Evolutionary conservation across 164 flowering plant genomes (phyloP), one percentile per base, ranked within the genome.

Genomic region (Macadamia integrifolia): DNA sequence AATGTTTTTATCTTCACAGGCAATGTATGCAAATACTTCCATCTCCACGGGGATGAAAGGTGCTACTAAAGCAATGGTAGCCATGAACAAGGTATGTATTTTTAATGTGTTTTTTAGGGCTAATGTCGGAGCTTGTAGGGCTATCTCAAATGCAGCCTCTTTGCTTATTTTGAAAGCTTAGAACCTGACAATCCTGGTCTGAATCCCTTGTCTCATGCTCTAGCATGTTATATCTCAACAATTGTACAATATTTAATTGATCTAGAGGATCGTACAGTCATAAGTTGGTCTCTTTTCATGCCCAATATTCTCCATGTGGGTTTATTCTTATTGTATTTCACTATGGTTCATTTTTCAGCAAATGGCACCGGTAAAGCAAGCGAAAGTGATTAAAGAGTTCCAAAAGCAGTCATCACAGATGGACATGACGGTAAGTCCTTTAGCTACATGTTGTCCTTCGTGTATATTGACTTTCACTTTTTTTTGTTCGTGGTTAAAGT

Each of bases 21-120:
- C 96, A 30, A 75, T 92, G 77, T 85, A 88, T 79, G 98, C 98
- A 31, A 87, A 84, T 78, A 92, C 96, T 69, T 89, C 98, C 43
- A 87, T 92, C 57, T 84, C 92, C 13, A 87, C 90, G 44, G 98
- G 96, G 44, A 92, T 90, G 92, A 90, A 90, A 75, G 96, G 98
- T 74, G 98, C 98, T 66, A 88, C 91, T 52, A 88, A 88, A 79
- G 96, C 98, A 69, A 90, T 92, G 98, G 77, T 75, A 23, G 92
- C 96, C 14, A 91, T 91, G 97, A 91, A 89, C 78, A 88, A 88
- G 83, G 97, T 88, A 75, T 29, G 61, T 66, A 62, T n/a, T n/a
- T 46, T 3, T 18, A 61, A 13, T 40, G 12, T 6, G 44, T 9
- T 35, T 59, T 72, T 11, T 10, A 14, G 23, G 14, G 67, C 66